Percentiles rank a stretch among this genome's conserved stretches.
Evolutionary conservation across 2,329 filamentous ascomycete genomes (phyloP).

Genomic region (Aspergillus fructus): DNA sequence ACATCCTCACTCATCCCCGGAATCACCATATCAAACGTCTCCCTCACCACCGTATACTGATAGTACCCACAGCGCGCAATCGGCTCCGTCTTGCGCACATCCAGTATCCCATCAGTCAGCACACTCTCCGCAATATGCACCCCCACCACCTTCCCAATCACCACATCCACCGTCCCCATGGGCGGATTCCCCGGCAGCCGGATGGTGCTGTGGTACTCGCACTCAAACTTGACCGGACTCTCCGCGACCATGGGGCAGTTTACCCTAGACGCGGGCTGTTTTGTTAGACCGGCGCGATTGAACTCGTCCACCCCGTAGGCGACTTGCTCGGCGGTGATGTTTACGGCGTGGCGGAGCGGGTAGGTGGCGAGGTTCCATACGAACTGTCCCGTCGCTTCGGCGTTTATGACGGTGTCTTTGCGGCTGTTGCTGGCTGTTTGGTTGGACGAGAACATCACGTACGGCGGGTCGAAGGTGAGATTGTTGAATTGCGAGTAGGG

Average conservation of each 20-base stretch:
- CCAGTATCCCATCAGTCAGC: constrained; percentile 55
- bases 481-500: constrained; percentile 65
- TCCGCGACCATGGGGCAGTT: constrained; percentile 53
- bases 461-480: constrained; percentile 62
- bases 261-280: constrained; percentile 43
- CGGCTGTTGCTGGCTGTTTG: constrained; percentile 47
- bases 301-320: constrained; percentile 57
- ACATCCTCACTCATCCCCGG: constrained; percentile 38
- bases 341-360: constrained; percentile 56
- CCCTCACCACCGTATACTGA: constrained; percentile 56
- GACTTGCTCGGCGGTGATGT: constrained; percentile 54
- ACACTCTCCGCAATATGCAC: constrained; percentile 58
- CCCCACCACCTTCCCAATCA: constrained; percentile 58
- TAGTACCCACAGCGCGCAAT: constrained; percentile 63
- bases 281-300: constrained; percentile 48
- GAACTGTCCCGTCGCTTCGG: constrained; percentile 56
- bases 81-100: constrained; percentile 57
- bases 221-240: constrained; percentile 61
- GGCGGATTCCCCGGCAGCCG: constrained; percentile 57
- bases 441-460: constrained; percentile 63
- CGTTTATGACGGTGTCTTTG: constrained; percentile 60
- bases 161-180: constrained; percentile 58
- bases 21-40: constrained; percentile 61
- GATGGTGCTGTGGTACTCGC: constrained; percentile 55
- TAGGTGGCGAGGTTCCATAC: constrained; percentile 62